phyloP scores from a whole-genome alignment of 2,329 filamentous ascomycete genomes.

The Pseudocercospora ulei region DNA sequence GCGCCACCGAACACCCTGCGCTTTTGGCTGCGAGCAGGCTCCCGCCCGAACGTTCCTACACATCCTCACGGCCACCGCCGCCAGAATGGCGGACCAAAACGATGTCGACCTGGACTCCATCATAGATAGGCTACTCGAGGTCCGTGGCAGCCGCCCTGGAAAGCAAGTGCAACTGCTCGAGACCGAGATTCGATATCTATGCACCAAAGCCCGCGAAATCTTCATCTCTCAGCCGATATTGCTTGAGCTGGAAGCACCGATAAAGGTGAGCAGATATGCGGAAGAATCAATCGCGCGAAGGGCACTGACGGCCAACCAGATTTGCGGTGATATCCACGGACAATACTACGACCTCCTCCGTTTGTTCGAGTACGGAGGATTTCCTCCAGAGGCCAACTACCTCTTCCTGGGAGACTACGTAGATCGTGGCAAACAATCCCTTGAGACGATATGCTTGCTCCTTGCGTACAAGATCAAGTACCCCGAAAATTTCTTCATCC shows the following conservation, averaged over 20 bases:
- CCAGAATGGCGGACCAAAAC: slow-evolving; percentile 61
- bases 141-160: slow-evolving; percentile 91
- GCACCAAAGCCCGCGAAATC: slow-evolving; percentile 97
- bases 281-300: neutral
- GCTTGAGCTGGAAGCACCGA: slow-evolving; percentile 92
- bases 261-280: slow-evolving; percentile 63
- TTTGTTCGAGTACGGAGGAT: slow-evolving; percentile 95
- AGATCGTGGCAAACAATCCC: slow-evolving; percentile 95
- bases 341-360: slow-evolving; percentile 98
- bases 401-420: slow-evolving; percentile 99
- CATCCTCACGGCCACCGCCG: slow-evolving; percentile 15
- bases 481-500: slow-evolving; percentile 98
- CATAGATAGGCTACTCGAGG: slow-evolving; percentile 95
- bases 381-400: slow-evolving; percentile 97
- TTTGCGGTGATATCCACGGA: slow-evolving; percentile 97
- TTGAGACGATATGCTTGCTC: slow-evolving; percentile 94
- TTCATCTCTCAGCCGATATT: slow-evolving; percentile 99
- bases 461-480: slow-evolving; percentile 99
- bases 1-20: slow-evolving; percentile 14
- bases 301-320: slow-evolving; percentile 48
- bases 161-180: slow-evolving; percentile 98
- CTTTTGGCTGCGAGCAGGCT: slow-evolving; percentile 22
- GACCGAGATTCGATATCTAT: slow-evolving; percentile 90
- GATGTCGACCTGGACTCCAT: slow-evolving; percentile 98
- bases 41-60: slow-evolving; percentile 12